phyloP scores from a whole-genome alignment of 179 eudicot species.

The Gypsophila paniculata region DNA sequence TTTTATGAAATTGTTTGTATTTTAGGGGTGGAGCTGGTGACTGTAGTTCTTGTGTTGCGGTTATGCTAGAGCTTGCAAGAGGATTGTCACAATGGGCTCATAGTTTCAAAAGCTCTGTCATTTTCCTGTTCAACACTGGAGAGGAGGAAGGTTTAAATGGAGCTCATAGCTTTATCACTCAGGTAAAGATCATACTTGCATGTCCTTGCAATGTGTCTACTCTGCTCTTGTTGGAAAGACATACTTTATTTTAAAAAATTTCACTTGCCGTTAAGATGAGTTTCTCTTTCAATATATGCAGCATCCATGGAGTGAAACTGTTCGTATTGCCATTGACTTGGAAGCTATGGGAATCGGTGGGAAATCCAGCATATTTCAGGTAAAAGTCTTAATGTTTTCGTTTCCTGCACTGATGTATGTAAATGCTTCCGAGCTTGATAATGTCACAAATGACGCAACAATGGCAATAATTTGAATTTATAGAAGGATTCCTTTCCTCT shows the following conservation, averaged over 20 bases:
- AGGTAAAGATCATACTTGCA: constrained; percentile 40
- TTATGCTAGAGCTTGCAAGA: constrained; percentile 95
- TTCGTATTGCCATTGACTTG: constrained; percentile 82
- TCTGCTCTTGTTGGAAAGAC: not conserved
- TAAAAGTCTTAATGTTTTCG: constrained; percentile 19
- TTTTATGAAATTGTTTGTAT: constrained; percentile 12
- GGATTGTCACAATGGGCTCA: constrained; percentile 96
- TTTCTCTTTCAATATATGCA: constrained; percentile 27
- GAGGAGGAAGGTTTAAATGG: constrained; percentile 98
- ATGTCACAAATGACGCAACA: not conserved
- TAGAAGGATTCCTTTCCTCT: not conserved
- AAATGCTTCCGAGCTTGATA: constrained; percentile 3
- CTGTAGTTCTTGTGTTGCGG: constrained; percentile 94
- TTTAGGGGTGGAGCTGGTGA: constrained; percentile 97
- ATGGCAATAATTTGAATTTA: not conserved
- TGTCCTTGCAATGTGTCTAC: constrained; percentile 1
- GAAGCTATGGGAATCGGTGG: constrained; percentile 99
- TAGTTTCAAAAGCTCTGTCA: constrained; percentile 76
- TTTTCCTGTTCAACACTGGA: constrained; percentile 89
- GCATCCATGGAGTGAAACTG: constrained; percentile 92
- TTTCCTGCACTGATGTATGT: not conserved
- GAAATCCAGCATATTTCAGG: constrained; percentile 86
- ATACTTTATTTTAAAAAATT: constrained; percentile 2
- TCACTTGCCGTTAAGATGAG: constrained; percentile 4
- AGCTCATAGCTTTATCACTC: constrained; percentile 95